Evolutionary conservation across 2,329 filamentous ascomycete genomes (phyloP).

Genomic region (Verticillium tricorpus): DNA sequence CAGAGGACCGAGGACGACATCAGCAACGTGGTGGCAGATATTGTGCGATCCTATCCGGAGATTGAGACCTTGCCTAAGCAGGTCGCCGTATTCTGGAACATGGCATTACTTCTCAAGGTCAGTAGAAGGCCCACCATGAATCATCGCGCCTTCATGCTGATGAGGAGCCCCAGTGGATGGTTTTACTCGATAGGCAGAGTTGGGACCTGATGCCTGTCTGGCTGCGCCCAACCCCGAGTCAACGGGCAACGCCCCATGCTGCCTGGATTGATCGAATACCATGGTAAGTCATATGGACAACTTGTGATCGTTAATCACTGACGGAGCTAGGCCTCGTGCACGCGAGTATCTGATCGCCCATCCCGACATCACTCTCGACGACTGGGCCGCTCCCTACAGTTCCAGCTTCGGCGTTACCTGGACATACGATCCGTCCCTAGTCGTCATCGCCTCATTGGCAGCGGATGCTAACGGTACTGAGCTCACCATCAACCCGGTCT

Average conservation of each 20-base stretch:
- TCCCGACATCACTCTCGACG: constrained; percentile 23
- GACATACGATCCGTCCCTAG: constrained; percentile 22
- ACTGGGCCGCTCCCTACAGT: constrained; percentile 24
- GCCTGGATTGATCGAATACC: constrained; percentile 27
- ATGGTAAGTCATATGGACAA: constrained; percentile 13
- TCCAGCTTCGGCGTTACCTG: constrained; percentile 24
- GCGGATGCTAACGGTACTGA: constrained; percentile 11
- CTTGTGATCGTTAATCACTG: background rate
- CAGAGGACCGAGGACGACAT: constrained; percentile 20
- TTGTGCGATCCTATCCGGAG: constrained; percentile 23
- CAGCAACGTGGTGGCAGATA: constrained; percentile 25
- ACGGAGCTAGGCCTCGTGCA: constrained; percentile 18
- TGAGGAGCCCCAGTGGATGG: constrained; percentile 19
- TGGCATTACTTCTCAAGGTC: constrained; percentile 23
- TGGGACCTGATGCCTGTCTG: constrained; percentile 24
- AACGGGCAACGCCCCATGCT: constrained; percentile 20
- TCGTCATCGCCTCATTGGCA: constrained; percentile 15
- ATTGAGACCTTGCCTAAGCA: constrained; percentile 23
- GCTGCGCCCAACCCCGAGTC: constrained; percentile 21
- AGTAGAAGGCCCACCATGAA: background rate
- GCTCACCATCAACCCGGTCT: constrained; percentile 22
- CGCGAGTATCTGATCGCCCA: constrained; percentile 23
- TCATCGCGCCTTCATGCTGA: background rate
- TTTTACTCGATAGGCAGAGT: constrained; percentile 21
- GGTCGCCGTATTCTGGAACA: constrained; percentile 24